phyloP scores from a whole-genome alignment of 129 eudicot genomes.

The Gnaphalium uliginosum region DNA sequence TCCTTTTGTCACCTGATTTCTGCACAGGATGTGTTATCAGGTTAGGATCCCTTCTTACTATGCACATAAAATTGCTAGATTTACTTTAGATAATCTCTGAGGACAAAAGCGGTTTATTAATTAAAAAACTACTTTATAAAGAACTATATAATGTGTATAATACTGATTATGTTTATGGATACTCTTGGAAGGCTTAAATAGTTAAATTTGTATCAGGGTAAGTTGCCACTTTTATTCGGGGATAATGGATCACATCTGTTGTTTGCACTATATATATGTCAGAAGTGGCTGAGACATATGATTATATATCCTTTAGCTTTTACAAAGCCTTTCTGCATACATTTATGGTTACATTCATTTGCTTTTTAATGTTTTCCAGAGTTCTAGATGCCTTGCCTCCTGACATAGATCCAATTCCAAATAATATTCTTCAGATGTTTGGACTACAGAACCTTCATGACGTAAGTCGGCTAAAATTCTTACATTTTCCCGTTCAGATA shows the following conservation, averaged over 20 bases:
- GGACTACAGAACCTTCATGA: conserved; percentile 65
- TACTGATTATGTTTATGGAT: not conserved
- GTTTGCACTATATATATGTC: not conserved
- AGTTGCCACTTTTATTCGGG: not conserved
- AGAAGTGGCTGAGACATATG: not conserved
- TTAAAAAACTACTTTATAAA: not conserved
- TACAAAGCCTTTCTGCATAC: conserved; percentile 3
- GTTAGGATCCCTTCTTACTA: conserved; percentile 4
- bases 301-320: not conserved
- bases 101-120: not conserved
- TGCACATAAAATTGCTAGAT: not conserved
- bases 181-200: not conserved
- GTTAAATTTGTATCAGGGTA: not conserved
- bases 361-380: conserved; percentile 47
- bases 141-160: not conserved
- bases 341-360: conserved; percentile 20
- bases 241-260: not conserved
- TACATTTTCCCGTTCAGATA: not conserved
- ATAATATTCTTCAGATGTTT: conserved; percentile 58
- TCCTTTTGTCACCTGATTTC: not conserved
- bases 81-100: not conserved
- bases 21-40: not conserved
- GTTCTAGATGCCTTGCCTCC: conserved; percentile 59
- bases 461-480: conserved; percentile 49
- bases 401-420: conserved; percentile 80